Percentiles rank a stretch among this genome's conserved stretches.
Conservation (phyloP, 176 grass and related monocot genomes). For the Ensete glaucum region DNA sequence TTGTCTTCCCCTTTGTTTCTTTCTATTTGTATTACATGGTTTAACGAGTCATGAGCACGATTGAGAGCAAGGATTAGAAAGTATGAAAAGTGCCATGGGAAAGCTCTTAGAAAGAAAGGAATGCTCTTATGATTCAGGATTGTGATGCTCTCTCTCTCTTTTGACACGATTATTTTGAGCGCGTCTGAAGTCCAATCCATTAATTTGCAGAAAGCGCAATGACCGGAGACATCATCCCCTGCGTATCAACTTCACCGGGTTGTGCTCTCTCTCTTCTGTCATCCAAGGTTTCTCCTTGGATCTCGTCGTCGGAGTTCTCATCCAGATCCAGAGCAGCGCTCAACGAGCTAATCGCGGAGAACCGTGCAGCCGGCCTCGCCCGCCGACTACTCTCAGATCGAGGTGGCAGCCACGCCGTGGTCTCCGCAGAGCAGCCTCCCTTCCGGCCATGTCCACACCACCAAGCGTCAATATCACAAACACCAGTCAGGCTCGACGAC, state of each 20-base stretch:
- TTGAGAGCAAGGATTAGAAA: too few relatives aligned
- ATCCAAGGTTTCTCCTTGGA: constrained; percentile 46
- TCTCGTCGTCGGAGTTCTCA: constrained; percentile 35
- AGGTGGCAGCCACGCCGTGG: background rate
- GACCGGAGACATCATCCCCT: constrained; percentile 23
- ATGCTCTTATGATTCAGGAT: too few relatives aligned
- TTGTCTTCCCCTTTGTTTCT: too few relatives aligned
- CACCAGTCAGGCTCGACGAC: background rate
- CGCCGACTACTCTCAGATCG: constrained; percentile 45
- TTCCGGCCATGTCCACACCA: constrained; percentile 23
- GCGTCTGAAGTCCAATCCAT: background rate
- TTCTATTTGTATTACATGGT: background rate
- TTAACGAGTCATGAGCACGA: background rate
- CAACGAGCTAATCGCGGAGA: constrained; percentile 80
- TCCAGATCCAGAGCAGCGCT: constrained; percentile 62
- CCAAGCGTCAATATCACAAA: background rate
- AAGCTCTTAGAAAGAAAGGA: too few relatives aligned
- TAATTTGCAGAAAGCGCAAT: constrained; percentile 28
- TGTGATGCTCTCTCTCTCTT: too few relatives aligned
- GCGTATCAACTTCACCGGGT: constrained; percentile 23
- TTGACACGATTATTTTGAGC: too few relatives aligned
- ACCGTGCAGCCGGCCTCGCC: constrained; percentile 56
- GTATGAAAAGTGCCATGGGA: too few relatives aligned
- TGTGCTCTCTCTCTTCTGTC: constrained; percentile 82
- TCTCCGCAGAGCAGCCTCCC: background rate